Evolutionary conservation across 257 asterid species (phyloP).

Genomic region (Solanum tacnaense): DNA sequence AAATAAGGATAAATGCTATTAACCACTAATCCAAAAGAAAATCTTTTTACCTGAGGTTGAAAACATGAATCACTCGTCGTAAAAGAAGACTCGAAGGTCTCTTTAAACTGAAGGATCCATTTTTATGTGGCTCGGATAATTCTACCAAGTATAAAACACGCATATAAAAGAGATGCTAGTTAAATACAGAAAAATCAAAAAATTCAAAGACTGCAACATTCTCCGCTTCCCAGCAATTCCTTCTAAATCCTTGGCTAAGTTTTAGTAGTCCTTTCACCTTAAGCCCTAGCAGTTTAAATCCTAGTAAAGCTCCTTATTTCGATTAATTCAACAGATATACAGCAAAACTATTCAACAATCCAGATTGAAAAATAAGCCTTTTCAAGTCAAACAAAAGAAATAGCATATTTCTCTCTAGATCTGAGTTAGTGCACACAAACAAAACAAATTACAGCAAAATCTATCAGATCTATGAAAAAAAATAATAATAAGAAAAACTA

Average conservation of each 20-base stretch:
- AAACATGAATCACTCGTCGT: background rate
- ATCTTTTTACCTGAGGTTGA: background rate
- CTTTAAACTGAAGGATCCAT: background rate
- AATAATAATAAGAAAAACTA: background rate
- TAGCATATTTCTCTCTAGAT: background rate
- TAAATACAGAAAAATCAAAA: background rate
- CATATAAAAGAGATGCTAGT: background rate
- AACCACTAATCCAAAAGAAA: background rate
- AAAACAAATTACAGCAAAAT: background rate
- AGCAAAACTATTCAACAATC: background rate
- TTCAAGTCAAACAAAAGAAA: background rate
- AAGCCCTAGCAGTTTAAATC: background rate
- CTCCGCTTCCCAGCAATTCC: background rate
- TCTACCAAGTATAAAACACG: background rate
- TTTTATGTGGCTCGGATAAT: background rate
- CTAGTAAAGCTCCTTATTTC: background rate
- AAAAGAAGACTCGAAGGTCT: background rate
- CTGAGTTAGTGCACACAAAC: background rate
- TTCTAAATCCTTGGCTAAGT: background rate
- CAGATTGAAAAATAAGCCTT: background rate
- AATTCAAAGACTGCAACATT: background rate
- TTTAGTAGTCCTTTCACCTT: background rate
- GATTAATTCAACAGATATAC: background rate
- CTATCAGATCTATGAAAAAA: background rate
- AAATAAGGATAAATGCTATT: background rate